Percentiles rank a stretch among this genome's conserved stretches.
Conservation (phyloP, 352 stramenopile genomes). For the Pythium brachiatum region DNA sequence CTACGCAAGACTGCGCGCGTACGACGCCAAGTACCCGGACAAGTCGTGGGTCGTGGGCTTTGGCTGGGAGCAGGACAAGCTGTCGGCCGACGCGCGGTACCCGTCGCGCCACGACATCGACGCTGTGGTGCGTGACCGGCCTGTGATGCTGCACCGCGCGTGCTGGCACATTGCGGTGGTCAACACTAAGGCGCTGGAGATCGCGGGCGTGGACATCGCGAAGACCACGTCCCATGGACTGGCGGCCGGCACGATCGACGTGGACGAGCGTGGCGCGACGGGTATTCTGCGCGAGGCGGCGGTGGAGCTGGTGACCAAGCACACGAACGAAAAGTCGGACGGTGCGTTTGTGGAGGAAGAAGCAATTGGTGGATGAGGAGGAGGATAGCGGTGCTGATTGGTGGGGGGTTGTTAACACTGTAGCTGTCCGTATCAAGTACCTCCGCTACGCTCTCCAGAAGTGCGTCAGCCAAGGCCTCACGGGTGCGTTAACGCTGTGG, state of each 20-base stretch:
- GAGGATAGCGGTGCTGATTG: not conserved
- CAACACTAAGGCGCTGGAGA: slow-evolving; percentile 83
- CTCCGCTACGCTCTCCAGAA: slow-evolving; percentile 53
- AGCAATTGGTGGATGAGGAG: not conserved
- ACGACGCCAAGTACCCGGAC: slow-evolving; percentile 59
- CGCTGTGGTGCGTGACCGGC: slow-evolving; percentile 55
- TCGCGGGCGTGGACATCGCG: slow-evolving; percentile 48
- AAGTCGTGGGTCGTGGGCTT: slow-evolving; percentile 81
- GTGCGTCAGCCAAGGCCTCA: slow-evolving; percentile 76
- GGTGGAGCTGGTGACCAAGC: slow-evolving; percentile 67
- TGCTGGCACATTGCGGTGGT: slow-evolving; percentile 89
- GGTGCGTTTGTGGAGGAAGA: slow-evolving; percentile 25
- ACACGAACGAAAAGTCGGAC: slow-evolving; percentile 63
- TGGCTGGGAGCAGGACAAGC: slow-evolving; percentile 85
- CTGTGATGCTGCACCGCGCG: slow-evolving; percentile 81
- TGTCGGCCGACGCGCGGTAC: slow-evolving; percentile 56
- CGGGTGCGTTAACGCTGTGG: slow-evolving; percentile 28
- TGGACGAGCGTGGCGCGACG: slow-evolving; percentile 59
- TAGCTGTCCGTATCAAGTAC: slow-evolving; percentile 65
- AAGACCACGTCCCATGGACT: slow-evolving; percentile 30
- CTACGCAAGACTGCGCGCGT: slow-evolving; percentile 38
- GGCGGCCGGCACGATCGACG: slow-evolving; percentile 53
- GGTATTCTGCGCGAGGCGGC: slow-evolving; percentile 72
- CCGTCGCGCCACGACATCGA: slow-evolving; percentile 80
- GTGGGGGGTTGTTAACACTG: not conserved